Percentiles rank a stretch among this genome's conserved stretches.
These are phyloP conservation scores for Podaxis rugospora DNA, from an alignment of 768 basidiomycete genomes.

Conservation along the genomic window DNA sequence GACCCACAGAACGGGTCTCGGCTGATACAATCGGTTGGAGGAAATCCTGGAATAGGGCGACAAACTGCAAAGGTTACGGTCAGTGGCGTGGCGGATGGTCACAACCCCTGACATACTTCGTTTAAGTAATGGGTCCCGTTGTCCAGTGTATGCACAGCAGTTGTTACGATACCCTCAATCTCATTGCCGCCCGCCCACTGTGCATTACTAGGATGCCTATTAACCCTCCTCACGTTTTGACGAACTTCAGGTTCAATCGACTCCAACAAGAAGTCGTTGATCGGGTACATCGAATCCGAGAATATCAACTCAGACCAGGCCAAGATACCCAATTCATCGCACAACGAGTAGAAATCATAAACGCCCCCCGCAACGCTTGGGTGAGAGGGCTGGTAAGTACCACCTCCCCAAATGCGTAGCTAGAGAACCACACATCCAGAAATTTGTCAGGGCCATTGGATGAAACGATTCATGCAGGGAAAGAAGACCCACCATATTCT, in stretches of 20 bases:
- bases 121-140: conserved; percentile 47
- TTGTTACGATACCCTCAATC: conserved; percentile 49
- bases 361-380: conserved; percentile 35
- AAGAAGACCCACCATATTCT: conserved; percentile 49
- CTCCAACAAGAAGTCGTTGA: conserved; percentile 49
- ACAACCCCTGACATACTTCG: conserved; percentile 29
- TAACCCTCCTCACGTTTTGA: conserved; percentile 52
- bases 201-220: conserved; percentile 50
- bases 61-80: conserved; percentile 29
- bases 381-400: conserved; percentile 44
- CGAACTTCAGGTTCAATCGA: conserved; percentile 51
- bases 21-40: conserved; percentile 42
- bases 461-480: neutral
- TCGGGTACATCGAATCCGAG: conserved; percentile 51
- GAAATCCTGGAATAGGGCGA: conserved; percentile 48
- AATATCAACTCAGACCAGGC: conserved; percentile 62
- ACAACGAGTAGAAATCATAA: conserved; percentile 53
- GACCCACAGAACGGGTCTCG: conserved; percentile 43
- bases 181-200: conserved; percentile 64
- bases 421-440: conserved; percentile 13
- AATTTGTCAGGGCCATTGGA: neutral
- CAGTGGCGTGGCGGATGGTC: neutral
- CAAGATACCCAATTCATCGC: conserved; percentile 57
- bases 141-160: conserved; percentile 26
- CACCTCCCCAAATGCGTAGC: conserved; percentile 61